A percentile compares a stretch with the other conserved stretches of the same genome.
Conservation (phyloP, 805 yeast genomes). For the Myxozyma neglecta region DNA sequence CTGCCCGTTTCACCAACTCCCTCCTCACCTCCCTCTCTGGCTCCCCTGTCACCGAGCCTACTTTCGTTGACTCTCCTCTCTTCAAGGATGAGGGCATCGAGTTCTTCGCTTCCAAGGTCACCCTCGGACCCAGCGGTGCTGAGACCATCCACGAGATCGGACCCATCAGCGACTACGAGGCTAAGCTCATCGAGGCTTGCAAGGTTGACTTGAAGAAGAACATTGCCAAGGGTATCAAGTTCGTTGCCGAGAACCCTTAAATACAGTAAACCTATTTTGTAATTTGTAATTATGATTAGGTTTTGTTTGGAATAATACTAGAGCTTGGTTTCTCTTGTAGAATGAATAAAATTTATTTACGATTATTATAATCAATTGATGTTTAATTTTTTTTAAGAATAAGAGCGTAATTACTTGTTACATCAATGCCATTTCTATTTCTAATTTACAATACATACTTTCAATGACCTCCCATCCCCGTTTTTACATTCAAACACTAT, state of each 20-base stretch:
- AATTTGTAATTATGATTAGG: neutral
- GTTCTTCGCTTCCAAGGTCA: constrained; percentile 93
- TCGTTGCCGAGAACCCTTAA: constrained; percentile 52
- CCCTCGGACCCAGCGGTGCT: constrained; percentile 83
- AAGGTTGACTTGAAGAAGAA: constrained; percentile 87
- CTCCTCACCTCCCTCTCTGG: constrained; percentile 45
- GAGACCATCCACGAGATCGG: constrained; percentile 67
- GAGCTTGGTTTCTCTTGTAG: neutral
- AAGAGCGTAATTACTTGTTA: neutral
- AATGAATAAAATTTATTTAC: neutral
- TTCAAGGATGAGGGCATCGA: constrained; percentile 88
- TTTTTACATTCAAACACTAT: too few species aligned
- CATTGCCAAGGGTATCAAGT: constrained; percentile 90
- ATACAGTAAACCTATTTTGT: neutral
- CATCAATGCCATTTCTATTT: neutral
- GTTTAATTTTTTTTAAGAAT: neutral
- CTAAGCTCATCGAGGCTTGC: constrained; percentile 76
- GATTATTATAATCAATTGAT: neutral
- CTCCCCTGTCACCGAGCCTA: constrained; percentile 53
- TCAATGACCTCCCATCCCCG: too few species aligned
- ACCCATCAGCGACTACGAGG: constrained; percentile 71
- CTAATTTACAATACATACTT: neutral
- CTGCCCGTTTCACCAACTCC: constrained; percentile 68
- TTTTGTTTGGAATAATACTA: neutral
- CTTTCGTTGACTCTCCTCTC: constrained; percentile 67